A percentile compares a stretch with the other conserved stretches of the same genome.
Evolutionary conservation across 2,329 filamentous ascomycete species (phyloP).

Genomic region (Paracamarosporium sp.): DNA sequence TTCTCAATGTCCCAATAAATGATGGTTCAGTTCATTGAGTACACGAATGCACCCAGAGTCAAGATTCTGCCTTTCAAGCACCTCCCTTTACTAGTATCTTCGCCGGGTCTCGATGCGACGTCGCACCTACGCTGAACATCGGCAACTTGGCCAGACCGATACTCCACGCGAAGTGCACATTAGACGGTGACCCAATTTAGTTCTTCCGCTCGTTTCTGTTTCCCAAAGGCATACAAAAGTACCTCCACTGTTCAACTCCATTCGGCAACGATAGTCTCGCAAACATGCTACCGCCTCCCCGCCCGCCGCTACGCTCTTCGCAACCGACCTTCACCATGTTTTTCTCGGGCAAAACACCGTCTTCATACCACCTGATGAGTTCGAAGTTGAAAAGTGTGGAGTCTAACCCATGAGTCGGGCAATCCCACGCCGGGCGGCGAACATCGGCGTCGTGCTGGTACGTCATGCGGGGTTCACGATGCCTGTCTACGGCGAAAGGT

Average conservation of each 20-base stretch:
- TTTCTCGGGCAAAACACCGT: neutral
- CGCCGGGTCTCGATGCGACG: neutral
- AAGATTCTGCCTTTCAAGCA: neutral
- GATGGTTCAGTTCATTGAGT: no score
- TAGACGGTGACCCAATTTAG: neutral
- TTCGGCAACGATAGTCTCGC: neutral
- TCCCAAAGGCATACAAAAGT: neutral
- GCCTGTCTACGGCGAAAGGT: neutral
- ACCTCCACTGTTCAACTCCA: neutral
- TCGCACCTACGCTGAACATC: slow-evolving; percentile 19
- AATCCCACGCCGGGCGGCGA: slow-evolving; percentile 20
- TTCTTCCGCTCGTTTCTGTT: neutral
- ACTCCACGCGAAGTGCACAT: neutral
- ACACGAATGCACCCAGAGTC: no score
- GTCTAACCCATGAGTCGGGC: neutral
- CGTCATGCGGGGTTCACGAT: slow-evolving; percentile 30
- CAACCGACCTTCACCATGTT: neutral
- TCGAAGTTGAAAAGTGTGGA: neutral
- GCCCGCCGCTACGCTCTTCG: neutral
- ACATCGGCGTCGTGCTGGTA: slow-evolving; percentile 26
- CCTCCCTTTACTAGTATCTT: neutral
- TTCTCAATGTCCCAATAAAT: neutral
- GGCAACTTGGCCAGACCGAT: slow-evolving; percentile 8
- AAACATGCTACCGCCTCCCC: neutral
- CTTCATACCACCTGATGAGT: neutral